Percentiles rank a stretch among this genome's conserved stretches.
Conservation (phyloP, 176 grass and related monocot species). For the Tillandsia fasciculata region DNA sequence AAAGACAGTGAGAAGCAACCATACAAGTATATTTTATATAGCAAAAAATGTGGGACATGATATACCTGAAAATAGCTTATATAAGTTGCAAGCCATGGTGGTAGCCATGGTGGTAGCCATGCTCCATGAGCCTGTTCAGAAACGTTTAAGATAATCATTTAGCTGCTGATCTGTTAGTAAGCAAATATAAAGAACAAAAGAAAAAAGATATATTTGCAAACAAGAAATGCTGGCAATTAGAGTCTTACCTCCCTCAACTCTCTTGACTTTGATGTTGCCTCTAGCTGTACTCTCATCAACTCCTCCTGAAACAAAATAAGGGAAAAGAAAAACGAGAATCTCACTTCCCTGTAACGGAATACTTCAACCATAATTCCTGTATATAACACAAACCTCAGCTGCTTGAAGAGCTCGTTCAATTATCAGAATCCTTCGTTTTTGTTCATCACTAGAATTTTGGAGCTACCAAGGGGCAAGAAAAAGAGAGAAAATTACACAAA, state of each 20-base stretch:
- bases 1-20: constrained; percentile 10
- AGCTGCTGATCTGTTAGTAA: neutral
- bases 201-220: too few species aligned
- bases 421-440: constrained; percentile 74
- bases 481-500: neutral
- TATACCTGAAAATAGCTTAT: constrained; percentile 37
- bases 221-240: constrained; percentile 6
- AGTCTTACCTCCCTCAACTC: constrained; percentile 61
- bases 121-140: constrained; percentile 49
- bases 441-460: constrained; percentile 57
- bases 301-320: constrained; percentile 63
- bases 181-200: neutral
- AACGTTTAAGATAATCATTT: neutral
- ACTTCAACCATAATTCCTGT: constrained; percentile 1
- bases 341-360: constrained; percentile 12
- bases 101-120: constrained; percentile 93
- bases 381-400: constrained; percentile 63
- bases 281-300: constrained; percentile 63
- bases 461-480: constrained; percentile 46
- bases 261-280: constrained; percentile 51
- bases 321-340: constrained; percentile 22
- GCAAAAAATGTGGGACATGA: neutral
- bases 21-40: constrained; percentile 4
- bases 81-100: constrained; percentile 68
- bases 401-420: constrained; percentile 70